These are phyloP conservation scores for Quillaja saponaria DNA, from an alignment of 306 rosid species.

Conservation along the genomic window DNA sequence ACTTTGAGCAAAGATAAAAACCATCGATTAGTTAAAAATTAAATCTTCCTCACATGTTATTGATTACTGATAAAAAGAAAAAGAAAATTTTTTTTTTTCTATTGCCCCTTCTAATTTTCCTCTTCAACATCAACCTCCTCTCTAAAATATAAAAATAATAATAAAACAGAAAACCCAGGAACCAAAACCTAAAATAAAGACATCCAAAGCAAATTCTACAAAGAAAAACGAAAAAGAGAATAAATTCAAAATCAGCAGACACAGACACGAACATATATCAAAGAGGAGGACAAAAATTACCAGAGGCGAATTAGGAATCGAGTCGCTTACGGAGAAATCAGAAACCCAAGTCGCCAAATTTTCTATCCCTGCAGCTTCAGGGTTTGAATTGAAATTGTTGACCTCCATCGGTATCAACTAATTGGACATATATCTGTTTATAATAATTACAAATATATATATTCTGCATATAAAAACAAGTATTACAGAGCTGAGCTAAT, in stretches of 20 bases:
- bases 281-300: conserved; percentile 27
- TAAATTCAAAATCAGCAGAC: conserved; percentile 12
- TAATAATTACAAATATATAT: not conserved
- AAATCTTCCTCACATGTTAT: not conserved
- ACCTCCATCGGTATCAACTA: conserved; percentile 36
- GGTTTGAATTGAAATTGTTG: conserved; percentile 21
- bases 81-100: not conserved
- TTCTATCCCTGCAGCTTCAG: conserved; percentile 33
- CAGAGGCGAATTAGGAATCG: conserved; percentile 29
- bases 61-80: not conserved
- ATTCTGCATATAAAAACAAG: too few species aligned
- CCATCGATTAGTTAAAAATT: not conserved
- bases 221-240: conserved; percentile 5
- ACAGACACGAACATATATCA: not conserved
- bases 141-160: too few species aligned
- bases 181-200: not conserved
- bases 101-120: conserved; percentile 7
- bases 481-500: too few species aligned
- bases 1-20: conserved; percentile 4
- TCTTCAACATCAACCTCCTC: conserved; percentile 1
- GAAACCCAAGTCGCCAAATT: conserved; percentile 40
- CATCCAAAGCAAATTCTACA: conserved; percentile 9
- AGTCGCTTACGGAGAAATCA: conserved; percentile 23
- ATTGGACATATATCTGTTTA: conserved; percentile 4
- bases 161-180: not conserved